Evolutionary conservation across 805 yeast species (phyloP), one percentile per base, ranked within the genome.

Genomic region (Metschnikowia baotianmanensis): DNA sequence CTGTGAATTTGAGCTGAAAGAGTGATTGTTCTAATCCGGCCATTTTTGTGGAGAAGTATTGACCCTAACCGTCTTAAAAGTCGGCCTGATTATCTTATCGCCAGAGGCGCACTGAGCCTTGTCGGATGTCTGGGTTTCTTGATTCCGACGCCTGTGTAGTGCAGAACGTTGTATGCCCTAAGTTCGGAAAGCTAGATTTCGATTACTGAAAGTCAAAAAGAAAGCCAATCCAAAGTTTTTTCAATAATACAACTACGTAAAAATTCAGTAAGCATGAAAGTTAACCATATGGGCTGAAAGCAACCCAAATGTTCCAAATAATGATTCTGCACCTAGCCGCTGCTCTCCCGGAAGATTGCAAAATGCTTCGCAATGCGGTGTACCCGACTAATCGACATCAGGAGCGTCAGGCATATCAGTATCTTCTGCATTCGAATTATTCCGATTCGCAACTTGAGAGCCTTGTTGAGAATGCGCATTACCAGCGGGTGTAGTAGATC

Each of bases 1-100:
- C 91, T 3, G 99, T 93, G 64, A 93, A 93, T 71, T 50, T 47
- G 31, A 61, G 57, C 46, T 58, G 63, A 37, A 58, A 58, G 24
- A 58, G 52, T 4, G 62, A 56, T 41, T 58, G 62, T 40, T 58
- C 63, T 34, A 58, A 52, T 7, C 62, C 62, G 8, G 62, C 56
- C 63, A 58, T 58, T 6, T 24, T 40, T 12, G 25, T 9, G 35
- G 5, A 13, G 17, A 18, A 5, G 12, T 32, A 11, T 17, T 5
- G 20, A 16, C 11, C 10, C 20, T 6, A 17, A 31, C 11, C 6
- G n/a, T 10, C 18, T 18, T 19, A 7, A n/a, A n/a, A n/a, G n/a
- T n/a, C n/a, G n/a, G n/a, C 26, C 29, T 10, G 29, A 16, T 20
- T 33, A 28, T 32, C 42, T 33, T 38, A 38, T 33, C 42, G 38